Evolutionary conservation across 768 basidiomycete genomes (phyloP), one percentile per base, ranked within the genome.

Genomic region (Gymnopilus junonius): DNA sequence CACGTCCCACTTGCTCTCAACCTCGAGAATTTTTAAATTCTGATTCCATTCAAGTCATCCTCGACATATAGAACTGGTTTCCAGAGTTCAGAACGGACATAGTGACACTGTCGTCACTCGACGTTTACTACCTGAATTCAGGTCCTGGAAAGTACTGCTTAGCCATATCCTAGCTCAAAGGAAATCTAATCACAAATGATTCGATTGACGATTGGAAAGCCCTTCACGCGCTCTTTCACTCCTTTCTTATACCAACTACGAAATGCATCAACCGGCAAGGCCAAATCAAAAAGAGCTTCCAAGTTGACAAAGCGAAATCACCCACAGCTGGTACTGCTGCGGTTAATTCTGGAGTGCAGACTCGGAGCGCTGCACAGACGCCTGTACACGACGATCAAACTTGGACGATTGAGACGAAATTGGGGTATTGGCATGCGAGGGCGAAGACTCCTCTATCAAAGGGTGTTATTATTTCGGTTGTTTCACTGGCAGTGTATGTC

Each of bases 401-500:
- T 8, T 64, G 57, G 58, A 25, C 43, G 17, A 64, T 64, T 17
- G 63, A 64, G 32, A 42, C 63, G 1, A 50, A 53, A 2, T 2
- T 64, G 5, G 27, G 50, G 23, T 64, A 46, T n/a, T 59, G 50
- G 58, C 32, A 50, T 1, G 42, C 58, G 21, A 59, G 37, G 25
- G 10, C 59, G 3, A 51, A 31, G 14, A 37, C 50, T 21, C 40
- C 29, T 20, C 11, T 45, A 12, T 21, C 40, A 23, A 14, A 14
- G 3, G 21, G 23, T 12, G 20, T 63, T 7, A 31, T 64, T n/a
- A 7, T 64, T 21, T 6, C 15, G 8, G 50, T 43, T 21, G 51
- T 40, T 17, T 20, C 53, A 8, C 43, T 59, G 14, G 50, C 63
- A 4, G 4, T 50, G 63, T 64, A 50, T 12, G 63, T 64, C 15